Conservation (phyloP, 192 early-diverging fungal genomes). For the Gryganskiella cystojenkinii region DNA sequence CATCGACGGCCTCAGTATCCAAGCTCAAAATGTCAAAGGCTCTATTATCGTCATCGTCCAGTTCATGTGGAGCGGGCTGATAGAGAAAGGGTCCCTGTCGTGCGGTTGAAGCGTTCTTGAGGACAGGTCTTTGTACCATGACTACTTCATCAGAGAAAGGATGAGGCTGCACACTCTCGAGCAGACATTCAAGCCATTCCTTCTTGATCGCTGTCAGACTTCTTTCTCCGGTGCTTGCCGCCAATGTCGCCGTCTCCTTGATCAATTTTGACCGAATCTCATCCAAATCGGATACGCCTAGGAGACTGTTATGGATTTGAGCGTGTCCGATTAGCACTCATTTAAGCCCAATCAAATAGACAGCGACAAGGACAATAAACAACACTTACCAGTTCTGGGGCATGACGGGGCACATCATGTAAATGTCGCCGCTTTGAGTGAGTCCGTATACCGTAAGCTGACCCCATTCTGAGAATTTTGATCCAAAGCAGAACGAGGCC, state of each 20-base stretch:
- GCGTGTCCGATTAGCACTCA: neutral
- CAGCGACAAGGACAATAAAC: neutral
- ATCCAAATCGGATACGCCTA: slow-evolving; percentile 17
- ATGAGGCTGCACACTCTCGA: slow-evolving; percentile 32
- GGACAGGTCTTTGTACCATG: slow-evolving; percentile 17
- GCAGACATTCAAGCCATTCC: slow-evolving; percentile 60
- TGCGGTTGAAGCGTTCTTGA: slow-evolving; percentile 9
- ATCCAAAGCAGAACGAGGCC: slow-evolving; percentile 61
- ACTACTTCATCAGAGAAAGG: slow-evolving; percentile 24
- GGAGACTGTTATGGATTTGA: slow-evolving; percentile 2
- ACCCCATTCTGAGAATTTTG: slow-evolving; percentile 70
- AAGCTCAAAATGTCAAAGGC: slow-evolving; percentile 61
- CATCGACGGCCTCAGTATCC: slow-evolving; percentile 55
- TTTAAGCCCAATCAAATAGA: neutral
- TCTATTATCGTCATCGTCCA: slow-evolving; percentile 28
- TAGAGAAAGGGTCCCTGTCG: slow-evolving; percentile 66
- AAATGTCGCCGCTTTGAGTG: slow-evolving; percentile 77
- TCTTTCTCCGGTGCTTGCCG: neutral
- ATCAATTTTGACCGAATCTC: slow-evolving; percentile 35
- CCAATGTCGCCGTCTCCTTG: neutral
- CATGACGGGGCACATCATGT: slow-evolving; percentile 81
- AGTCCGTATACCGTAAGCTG: slow-evolving; percentile 76
- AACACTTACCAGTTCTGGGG: slow-evolving; percentile 68
- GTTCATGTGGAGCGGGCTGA: slow-evolving; percentile 54
- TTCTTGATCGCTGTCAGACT: neutral